phyloP scores from a whole-genome alignment of 2,329 filamentous ascomycete genomes.

The Paramyrothecium roridum region DNA sequence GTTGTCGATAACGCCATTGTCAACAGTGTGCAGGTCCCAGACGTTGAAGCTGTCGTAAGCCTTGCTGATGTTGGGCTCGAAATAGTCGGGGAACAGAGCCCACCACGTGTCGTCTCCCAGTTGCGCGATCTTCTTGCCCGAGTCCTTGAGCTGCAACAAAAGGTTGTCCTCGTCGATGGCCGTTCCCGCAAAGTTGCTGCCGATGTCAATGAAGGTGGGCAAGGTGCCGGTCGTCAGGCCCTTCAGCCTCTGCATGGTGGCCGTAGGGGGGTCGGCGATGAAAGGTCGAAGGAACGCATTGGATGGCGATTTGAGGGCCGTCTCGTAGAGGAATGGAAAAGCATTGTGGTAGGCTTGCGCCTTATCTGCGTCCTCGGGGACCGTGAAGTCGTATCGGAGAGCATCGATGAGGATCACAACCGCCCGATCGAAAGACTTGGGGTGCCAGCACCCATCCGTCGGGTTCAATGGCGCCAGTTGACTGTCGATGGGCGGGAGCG shows the following conservation, averaged over 20 bases:
- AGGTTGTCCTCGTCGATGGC: slow-evolving; percentile 91
- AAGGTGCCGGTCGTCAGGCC: slow-evolving; percentile 92
- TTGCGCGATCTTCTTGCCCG: slow-evolving; percentile 77
- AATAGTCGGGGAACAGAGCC: slow-evolving; percentile 88
- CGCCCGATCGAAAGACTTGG: slow-evolving; percentile 87
- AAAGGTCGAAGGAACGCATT: slow-evolving; percentile 92
- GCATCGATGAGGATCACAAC: slow-evolving; percentile 91
- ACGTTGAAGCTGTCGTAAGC: slow-evolving; percentile 98
- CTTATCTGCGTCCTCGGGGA: slow-evolving; percentile 56
- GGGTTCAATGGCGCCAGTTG: slow-evolving; percentile 35
- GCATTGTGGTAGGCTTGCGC: slow-evolving; percentile 73
- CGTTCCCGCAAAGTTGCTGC: slow-evolving; percentile 92
- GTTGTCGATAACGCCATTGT: slow-evolving; percentile 90
- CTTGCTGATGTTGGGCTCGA: slow-evolving; percentile 78
- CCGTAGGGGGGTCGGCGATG: slow-evolving; percentile 93
- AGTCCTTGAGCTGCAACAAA: slow-evolving; percentile 62
- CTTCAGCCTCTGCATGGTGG: slow-evolving; percentile 88
- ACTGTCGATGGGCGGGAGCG: slow-evolving; percentile 61
- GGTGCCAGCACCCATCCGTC: slow-evolving; percentile 86
- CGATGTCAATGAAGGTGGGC: slow-evolving; percentile 90
- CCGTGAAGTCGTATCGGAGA: slow-evolving; percentile 92
- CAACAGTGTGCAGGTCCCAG: slow-evolving; percentile 94
- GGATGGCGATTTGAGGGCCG: slow-evolving; percentile 66
- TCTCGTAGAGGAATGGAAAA: slow-evolving; percentile 83
- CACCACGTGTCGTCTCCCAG: slow-evolving; percentile 99